A percentile compares a stretch with the other conserved stretches of the same genome.
These are phyloP conservation scores for Schizophyllum commune DNA, from an alignment of 1,284 basidiomycete genomes.

Conservation along the genomic window DNA sequence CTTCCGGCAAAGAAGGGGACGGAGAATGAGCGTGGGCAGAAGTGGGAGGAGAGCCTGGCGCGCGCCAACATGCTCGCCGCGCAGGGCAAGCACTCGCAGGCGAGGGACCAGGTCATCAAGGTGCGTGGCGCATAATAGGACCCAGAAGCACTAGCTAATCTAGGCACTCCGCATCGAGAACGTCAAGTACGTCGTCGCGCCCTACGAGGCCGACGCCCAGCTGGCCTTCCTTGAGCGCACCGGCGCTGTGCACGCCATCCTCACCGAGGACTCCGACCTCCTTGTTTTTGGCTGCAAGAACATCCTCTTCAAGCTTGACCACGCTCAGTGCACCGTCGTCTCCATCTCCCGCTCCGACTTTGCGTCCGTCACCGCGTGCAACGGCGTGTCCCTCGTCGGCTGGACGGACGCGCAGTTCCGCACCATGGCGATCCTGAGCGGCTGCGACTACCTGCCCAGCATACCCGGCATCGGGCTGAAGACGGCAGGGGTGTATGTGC, in stretches of 20 bases:
- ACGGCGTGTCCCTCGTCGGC: slow-evolving; percentile 69
- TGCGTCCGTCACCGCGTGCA: slow-evolving; percentile 49
- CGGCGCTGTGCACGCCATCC: slow-evolving; percentile 84
- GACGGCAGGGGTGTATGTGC: slow-evolving; percentile 82
- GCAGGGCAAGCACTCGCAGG: slow-evolving; percentile 74
- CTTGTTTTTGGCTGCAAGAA: slow-evolving; percentile 92
- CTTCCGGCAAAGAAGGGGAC: slow-evolving; percentile 92
- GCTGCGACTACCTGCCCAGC: slow-evolving; percentile 95
- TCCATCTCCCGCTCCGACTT: slow-evolving; percentile 79
- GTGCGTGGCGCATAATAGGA: slow-evolving; percentile 28
- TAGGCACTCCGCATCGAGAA: slow-evolving; percentile 78
- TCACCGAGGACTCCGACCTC: slow-evolving; percentile 98
- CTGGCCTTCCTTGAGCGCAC: slow-evolving; percentile 85
- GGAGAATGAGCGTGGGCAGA: slow-evolving; percentile 74
- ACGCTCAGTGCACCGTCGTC: slow-evolving; percentile 64
- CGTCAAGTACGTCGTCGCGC: slow-evolving; percentile 87
- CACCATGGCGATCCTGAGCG: slow-evolving; percentile 93
- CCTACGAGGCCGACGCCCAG: slow-evolving; percentile 98
- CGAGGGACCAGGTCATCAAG: slow-evolving; percentile 95
- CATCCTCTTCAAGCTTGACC: slow-evolving; percentile 84
- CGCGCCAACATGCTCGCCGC: slow-evolving; percentile 67
- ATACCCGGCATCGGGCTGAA: slow-evolving; percentile 93
- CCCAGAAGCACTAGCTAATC: background rate
- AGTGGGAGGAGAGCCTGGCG: slow-evolving; percentile 58
- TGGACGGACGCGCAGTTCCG: slow-evolving; percentile 92